phyloP scores from a whole-genome alignment of 495 filamentous ascomycete species.

The Massariosphaeria phaeospora region DNA sequence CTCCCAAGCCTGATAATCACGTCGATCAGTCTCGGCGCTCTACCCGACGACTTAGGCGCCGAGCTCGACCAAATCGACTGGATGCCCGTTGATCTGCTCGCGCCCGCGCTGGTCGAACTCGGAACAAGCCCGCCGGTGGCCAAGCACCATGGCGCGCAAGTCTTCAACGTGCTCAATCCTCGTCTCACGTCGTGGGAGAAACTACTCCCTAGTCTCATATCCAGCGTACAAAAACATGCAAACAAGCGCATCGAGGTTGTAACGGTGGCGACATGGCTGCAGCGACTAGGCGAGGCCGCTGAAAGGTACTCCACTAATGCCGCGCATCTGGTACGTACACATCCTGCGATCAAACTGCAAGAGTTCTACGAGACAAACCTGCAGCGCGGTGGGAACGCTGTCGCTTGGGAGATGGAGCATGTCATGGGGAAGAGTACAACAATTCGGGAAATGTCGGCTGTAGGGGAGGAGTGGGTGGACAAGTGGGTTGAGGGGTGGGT shows the following conservation, averaged over 20 bases:
- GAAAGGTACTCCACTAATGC: neutral
- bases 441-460: neutral
- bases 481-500: neutral
- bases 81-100: slow-evolving; percentile 7
- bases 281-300: neutral
- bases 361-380: neutral
- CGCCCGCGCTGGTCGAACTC: neutral
- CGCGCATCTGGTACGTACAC: neutral
- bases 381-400: neutral
- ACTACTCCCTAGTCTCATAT: neutral
- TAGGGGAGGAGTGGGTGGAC: neutral
- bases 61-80: slow-evolving; percentile 3
- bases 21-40: neutral
- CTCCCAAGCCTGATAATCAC: slow-evolving; percentile 2
- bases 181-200: neutral
- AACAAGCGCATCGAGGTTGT: neutral
- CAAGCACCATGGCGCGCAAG: neutral
- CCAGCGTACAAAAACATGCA: neutral
- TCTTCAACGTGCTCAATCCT: neutral
- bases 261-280: neutral
- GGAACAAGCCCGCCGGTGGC: neutral
- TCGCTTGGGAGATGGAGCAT: neutral
- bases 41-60: neutral
- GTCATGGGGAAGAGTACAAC: neutral
- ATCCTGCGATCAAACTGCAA: neutral